These are phyloP conservation scores for Primulina tabacum DNA, from an alignment of 257 asterid species.

Conservation along the genomic window DNA sequence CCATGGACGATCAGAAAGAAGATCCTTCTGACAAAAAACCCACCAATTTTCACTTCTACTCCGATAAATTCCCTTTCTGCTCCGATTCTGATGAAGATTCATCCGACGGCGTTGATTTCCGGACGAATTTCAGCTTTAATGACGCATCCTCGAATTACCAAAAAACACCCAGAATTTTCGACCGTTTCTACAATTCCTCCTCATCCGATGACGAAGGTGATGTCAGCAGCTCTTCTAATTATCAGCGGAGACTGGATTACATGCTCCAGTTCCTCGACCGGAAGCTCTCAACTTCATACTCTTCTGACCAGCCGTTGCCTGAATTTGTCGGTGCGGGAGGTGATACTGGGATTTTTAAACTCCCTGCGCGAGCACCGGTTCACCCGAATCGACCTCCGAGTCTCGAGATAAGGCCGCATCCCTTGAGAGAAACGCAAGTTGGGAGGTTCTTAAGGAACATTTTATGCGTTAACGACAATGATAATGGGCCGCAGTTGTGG, in stretches of 20 bases:
- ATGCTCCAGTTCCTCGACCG: conserved; percentile 86
- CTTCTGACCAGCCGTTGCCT: conserved; percentile 55
- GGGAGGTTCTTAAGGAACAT: conserved; percentile 75
- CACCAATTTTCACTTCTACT: conserved; percentile 33
- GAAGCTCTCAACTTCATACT: conserved; percentile 50
- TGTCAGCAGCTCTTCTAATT: conserved; percentile 42
- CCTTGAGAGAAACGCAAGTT: conserved; percentile 66
- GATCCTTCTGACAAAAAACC: conserved; percentile 32
- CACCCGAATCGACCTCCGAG: conserved; percentile 76
- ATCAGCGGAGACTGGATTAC: conserved; percentile 77
- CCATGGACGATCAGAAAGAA: conserved; percentile 58
- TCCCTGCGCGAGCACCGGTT: conserved; percentile 65
- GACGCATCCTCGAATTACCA: conserved; percentile 36
- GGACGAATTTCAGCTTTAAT: conserved; percentile 35
- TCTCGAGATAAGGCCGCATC: conserved; percentile 87
- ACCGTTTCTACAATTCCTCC: conserved; percentile 75
- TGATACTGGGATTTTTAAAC: conserved; percentile 55
- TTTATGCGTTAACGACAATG: conserved; percentile 44
- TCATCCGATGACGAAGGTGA: conserved; percentile 63
- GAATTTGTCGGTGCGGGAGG: conserved; percentile 68
- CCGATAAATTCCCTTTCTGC: conserved; percentile 41
- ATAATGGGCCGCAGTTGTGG: conserved; percentile 72
- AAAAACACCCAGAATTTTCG: conserved; percentile 58
- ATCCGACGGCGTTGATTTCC: conserved; percentile 16
- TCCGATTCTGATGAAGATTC: conserved; percentile 39